Conservation (phyloP, 2,329 filamentous ascomycete species). For the Metarhizium sp. region DNA sequence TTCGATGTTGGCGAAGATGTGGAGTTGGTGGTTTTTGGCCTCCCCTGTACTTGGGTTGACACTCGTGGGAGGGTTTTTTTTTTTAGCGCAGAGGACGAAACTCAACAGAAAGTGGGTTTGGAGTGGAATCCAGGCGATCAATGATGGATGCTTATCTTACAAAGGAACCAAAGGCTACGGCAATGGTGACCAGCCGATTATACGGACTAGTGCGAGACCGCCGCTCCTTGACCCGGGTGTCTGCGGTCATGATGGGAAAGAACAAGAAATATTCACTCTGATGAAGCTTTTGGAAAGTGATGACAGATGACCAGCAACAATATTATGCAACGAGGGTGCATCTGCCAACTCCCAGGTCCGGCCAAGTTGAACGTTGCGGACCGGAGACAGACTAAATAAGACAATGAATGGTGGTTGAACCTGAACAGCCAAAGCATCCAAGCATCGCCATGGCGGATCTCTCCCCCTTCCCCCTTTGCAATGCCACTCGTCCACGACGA, state of each 20-base stretch:
- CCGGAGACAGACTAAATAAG: too few relatives aligned
- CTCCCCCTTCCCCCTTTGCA: too few relatives aligned
- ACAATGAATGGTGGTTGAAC: too few relatives aligned
- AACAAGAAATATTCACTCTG: too few relatives aligned
- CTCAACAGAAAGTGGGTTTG: background rate
- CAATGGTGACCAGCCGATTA: slow-evolving; percentile 25
- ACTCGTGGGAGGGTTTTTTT: too few relatives aligned
- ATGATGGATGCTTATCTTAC: slow-evolving; percentile 11
- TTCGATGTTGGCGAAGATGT: too few relatives aligned
- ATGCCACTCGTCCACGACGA: background rate
- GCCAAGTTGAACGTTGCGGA: too few relatives aligned
- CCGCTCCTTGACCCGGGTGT: background rate
- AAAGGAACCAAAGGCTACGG: slow-evolving; percentile 23
- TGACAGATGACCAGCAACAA: background rate
- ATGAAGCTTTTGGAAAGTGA: background rate
- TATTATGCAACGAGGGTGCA: background rate
- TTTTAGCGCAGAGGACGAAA: background rate
- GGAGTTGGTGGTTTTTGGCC: too few relatives aligned
- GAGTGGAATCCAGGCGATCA: background rate
- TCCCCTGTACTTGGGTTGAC: too few relatives aligned
- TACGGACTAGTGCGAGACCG: slow-evolving; percentile 17
- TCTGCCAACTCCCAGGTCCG: too few relatives aligned
- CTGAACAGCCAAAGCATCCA: too few relatives aligned
- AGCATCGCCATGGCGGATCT: too few relatives aligned
- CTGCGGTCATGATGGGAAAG: background rate